A percentile compares a stretch with the other conserved stretches of the same genome.
Evolutionary conservation across 257 asterid genomes (phyloP).

Genomic region (Anisodus acutangulus): DNA sequence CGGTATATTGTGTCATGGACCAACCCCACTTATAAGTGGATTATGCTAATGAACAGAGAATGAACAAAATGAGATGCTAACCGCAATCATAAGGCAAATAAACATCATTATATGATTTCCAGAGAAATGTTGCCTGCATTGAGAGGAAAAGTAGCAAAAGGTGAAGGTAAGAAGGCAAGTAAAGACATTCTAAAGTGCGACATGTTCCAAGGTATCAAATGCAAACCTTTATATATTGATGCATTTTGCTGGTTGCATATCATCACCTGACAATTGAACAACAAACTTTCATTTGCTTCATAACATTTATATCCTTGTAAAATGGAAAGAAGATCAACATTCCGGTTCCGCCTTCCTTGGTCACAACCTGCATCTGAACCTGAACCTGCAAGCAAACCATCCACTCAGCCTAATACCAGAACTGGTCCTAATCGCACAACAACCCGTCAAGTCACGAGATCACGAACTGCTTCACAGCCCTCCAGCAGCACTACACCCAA

Average conservation of each 20-base stretch:
- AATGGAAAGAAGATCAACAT: constrained; percentile 59
- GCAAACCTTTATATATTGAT: constrained; percentile 31
- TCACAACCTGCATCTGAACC: constrained; percentile 32
- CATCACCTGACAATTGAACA: constrained; percentile 27
- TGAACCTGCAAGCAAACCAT: constrained; percentile 39
- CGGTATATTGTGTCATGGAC: background rate
- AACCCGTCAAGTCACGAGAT: constrained; percentile 23
- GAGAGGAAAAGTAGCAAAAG: constrained; percentile 28
- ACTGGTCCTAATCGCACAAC: constrained; percentile 23
- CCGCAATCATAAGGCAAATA: background rate
- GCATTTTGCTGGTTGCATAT: background rate
- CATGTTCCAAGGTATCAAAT: constrained; percentile 40
- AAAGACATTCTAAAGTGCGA: constrained; percentile 19
- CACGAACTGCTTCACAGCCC: constrained; percentile 26
- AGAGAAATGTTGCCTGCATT: background rate
- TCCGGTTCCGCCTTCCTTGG: constrained; percentile 59
- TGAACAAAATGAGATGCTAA: constrained; percentile 22
- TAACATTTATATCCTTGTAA: background rate
- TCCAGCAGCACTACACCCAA: background rate
- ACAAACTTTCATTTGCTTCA: constrained; percentile 17
- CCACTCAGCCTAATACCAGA: constrained; percentile 31
- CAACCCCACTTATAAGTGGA: background rate
- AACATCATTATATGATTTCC: background rate
- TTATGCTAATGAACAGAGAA: background rate
- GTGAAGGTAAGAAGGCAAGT: constrained; percentile 9